These are phyloP conservation scores for Ustilago cynodontis DNA, from an alignment of 1,284 basidiomycete species.

Conservation along the genomic window DNA sequence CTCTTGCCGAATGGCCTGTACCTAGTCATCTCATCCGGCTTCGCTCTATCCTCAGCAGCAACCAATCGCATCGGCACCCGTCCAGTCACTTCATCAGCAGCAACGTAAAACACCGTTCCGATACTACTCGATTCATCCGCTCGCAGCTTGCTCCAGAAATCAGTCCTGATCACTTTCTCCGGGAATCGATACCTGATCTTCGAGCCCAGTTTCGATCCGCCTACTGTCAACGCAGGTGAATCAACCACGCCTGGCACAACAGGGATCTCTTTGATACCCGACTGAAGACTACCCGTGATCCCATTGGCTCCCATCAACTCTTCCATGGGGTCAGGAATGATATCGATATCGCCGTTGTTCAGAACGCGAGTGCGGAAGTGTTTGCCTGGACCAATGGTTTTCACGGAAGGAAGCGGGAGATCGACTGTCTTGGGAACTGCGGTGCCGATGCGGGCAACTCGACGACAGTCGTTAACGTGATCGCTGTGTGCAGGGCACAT, in stretches of 20 bases:
- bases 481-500: constrained; percentile 98
- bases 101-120: constrained; percentile 46
- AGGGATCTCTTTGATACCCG: constrained; percentile 71
- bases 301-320: constrained; percentile 61
- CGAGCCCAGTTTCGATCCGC: constrained; percentile 71
- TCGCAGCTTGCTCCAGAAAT: constrained; percentile 81
- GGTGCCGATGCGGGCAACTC: constrained; percentile 51
- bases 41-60: constrained; percentile 17
- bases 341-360: constrained; percentile 91
- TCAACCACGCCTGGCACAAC: constrained; percentile 57
- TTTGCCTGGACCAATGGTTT: constrained; percentile 76
- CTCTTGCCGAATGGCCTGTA: constrained; percentile 45
- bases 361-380: constrained; percentile 75
- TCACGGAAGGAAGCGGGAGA: constrained; percentile 42
- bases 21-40: constrained; percentile 13
- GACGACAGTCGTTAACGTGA: constrained; percentile 74
- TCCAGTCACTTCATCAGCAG: constrained; percentile 30
- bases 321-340: constrained; percentile 76
- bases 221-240: constrained; percentile 18
- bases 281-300: constrained; percentile 23
- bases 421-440: constrained; percentile 45
- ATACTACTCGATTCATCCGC: constrained; percentile 41
- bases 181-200: constrained; percentile 88
- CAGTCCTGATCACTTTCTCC: constrained; percentile 88
- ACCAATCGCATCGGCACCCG: constrained; percentile 23